These are phyloP conservation scores for Emergomyces orientalis DNA, from an alignment of 2,329 filamentous ascomycete genomes.

Conservation along the genomic window DNA sequence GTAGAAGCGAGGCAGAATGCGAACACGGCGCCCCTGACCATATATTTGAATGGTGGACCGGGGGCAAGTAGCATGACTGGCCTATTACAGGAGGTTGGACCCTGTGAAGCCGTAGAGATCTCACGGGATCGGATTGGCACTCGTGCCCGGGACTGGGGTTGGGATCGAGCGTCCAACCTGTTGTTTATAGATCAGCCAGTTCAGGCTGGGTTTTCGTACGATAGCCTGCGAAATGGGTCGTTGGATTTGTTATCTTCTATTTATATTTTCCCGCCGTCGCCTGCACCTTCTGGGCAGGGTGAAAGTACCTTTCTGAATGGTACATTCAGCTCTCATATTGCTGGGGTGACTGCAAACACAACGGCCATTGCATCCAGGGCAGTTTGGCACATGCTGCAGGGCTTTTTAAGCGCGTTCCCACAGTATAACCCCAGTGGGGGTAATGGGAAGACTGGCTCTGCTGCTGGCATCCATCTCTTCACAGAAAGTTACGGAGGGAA, in stretches of 20 bases:
- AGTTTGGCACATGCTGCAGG: conserved; percentile 52
- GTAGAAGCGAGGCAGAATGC: conserved; percentile 41
- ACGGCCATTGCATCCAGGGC: conserved; percentile 45
- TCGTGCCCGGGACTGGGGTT: conserved; percentile 43
- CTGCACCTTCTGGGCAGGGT: conserved; percentile 35
- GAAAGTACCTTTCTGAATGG: conserved; percentile 39
- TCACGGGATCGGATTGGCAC: conserved; percentile 29
- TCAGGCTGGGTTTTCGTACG: conserved; percentile 38
- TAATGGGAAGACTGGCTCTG: not conserved
- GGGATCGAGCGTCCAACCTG: conserved; percentile 53
- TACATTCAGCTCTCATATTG: conserved; percentile 42
- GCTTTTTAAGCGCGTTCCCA: conserved; percentile 55
- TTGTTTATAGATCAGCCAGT: conserved; percentile 62
- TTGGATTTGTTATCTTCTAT: conserved; percentile 13
- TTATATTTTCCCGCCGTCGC: conserved; percentile 12
- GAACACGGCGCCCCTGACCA: conserved; percentile 33
- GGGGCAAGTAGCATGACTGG: conserved; percentile 37
- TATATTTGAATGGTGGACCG: conserved; percentile 41
- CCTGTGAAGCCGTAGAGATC: conserved; percentile 33
- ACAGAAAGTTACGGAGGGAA: conserved; percentile 39
- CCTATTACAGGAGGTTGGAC: conserved; percentile 36
- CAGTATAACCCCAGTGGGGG: conserved; percentile 49
- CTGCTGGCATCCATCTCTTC: conserved; percentile 36
- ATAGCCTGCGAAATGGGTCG: conserved; percentile 13
- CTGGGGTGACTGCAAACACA: conserved; percentile 39